phyloP scores from a whole-genome alignment of 2,329 filamentous ascomycete genomes.

The Aureobasidium namibiae region DNA sequence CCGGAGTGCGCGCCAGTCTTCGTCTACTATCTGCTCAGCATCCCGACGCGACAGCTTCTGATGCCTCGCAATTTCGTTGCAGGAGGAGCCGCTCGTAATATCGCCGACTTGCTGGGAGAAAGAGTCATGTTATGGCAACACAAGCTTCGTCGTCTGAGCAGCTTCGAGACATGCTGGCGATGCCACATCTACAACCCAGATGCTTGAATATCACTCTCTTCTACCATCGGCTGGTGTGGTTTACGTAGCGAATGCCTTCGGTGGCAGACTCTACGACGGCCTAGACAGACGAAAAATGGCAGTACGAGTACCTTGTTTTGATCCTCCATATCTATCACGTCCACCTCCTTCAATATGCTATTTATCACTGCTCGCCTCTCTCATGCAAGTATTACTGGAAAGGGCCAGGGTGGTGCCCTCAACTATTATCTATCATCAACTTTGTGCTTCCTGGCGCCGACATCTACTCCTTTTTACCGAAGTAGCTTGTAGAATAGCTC shows the following conservation, averaged over 20 bases:
- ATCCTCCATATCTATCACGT: neutral
- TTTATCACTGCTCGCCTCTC: neutral
- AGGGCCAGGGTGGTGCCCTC: neutral
- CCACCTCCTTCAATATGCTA: neutral
- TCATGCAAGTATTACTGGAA: too few species aligned
- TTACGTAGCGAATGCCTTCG: neutral
- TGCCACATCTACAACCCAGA: too few species aligned
- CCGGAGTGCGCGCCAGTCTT: neutral
- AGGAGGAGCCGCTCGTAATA: neutral
- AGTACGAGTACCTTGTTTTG: too few species aligned
- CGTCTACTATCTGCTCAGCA: neutral
- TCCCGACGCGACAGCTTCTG: neutral
- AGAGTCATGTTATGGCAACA: neutral
- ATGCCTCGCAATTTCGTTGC: too few species aligned
- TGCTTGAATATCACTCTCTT: too few species aligned
- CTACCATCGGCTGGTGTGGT: too few species aligned
- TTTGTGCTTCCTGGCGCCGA: neutral
- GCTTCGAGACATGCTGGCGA: neutral
- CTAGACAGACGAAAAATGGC: too few species aligned
- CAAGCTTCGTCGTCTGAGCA: neutral
- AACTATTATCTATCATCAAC: neutral
- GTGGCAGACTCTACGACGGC: too few species aligned
- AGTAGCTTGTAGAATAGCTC: neutral
- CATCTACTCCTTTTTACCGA: accelerated
- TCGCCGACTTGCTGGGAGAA: neutral